phyloP scores from a whole-genome alignment of 805 yeast species.

The Myxozyma mucilagina region DNA sequence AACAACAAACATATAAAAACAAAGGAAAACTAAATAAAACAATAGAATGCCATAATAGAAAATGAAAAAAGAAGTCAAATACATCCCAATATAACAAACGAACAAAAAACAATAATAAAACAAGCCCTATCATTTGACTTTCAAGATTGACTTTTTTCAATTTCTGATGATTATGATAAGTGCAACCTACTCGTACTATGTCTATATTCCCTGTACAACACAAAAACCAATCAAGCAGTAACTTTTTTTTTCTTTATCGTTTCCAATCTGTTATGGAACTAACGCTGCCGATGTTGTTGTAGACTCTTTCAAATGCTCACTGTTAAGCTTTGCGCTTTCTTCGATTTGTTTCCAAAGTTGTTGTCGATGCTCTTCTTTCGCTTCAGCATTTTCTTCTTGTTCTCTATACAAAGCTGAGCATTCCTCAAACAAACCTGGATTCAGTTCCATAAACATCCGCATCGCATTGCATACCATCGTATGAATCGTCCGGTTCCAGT shows the following conservation, averaged over 20 bases:
- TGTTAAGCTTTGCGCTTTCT: constrained; percentile 46
- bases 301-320: not conserved
- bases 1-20: not conserved
- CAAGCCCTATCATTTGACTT: too few relatives aligned
- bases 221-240: not conserved
- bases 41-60: not conserved
- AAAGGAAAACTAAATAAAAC: not conserved
- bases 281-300: not conserved
- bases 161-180: not conserved
- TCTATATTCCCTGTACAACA: too few relatives aligned
- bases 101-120: not conserved
- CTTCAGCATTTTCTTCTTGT: constrained; percentile 21
- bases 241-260: not conserved
- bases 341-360: constrained; percentile 65
- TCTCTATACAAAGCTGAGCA: constrained; percentile 63
- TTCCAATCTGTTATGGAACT: not conserved
- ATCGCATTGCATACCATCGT: constrained; percentile 87
- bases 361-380: constrained; percentile 52
- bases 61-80: not conserved
- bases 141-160: not conserved
- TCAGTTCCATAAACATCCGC: constrained; percentile 88
- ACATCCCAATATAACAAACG: not conserved
- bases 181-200: too few relatives aligned
- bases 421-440: constrained; percentile 86
- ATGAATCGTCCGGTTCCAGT: constrained; percentile 94